Conservation (phyloP, 306 rosid species). For the Trifolium subterraneum region DNA sequence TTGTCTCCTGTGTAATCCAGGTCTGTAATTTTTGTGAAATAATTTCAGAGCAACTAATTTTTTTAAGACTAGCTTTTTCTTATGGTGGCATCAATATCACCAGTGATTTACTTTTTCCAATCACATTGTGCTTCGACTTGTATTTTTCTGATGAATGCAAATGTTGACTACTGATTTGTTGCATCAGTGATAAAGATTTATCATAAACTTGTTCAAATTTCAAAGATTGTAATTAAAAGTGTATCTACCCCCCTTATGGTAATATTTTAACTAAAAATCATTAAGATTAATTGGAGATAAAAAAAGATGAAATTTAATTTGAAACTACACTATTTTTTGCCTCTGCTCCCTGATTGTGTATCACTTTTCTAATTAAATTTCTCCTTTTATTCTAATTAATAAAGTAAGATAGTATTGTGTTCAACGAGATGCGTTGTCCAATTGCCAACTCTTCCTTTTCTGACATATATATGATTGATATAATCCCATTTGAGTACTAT, state of each 20-base stretch:
- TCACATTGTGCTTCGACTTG: conserved; percentile 15
- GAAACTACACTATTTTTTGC: neutral
- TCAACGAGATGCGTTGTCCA: conserved; percentile 11
- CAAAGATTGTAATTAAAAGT: conserved; percentile 1
- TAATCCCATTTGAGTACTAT: conserved; percentile 12
- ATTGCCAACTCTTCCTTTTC: conserved; percentile 6
- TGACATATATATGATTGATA: conserved; percentile 16
- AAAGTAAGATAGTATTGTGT: neutral
- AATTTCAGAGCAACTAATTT: conserved; percentile 15
- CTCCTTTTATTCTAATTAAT: neutral
- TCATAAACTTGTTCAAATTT: conserved; percentile 31
- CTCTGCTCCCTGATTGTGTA: conserved; percentile 15
- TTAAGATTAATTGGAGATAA: conserved; percentile 14
- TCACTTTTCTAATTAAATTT: conserved; percentile 14
- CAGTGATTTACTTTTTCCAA: conserved; percentile 30
- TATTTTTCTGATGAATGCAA: conserved; percentile 34
- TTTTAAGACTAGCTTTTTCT: neutral
- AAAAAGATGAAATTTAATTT: conserved; percentile 2
- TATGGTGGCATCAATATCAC: neutral
- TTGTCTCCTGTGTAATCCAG: conserved; percentile 90
- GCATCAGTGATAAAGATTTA: conserved; percentile 17
- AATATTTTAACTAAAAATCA: neutral
- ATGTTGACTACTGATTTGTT: conserved; percentile 22
- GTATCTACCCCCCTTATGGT: neutral
- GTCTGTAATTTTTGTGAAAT: conserved; percentile 45